phyloP scores from a whole-genome alignment of 2,329 filamentous ascomycete species.

The Fusarium verticillioides region DNA sequence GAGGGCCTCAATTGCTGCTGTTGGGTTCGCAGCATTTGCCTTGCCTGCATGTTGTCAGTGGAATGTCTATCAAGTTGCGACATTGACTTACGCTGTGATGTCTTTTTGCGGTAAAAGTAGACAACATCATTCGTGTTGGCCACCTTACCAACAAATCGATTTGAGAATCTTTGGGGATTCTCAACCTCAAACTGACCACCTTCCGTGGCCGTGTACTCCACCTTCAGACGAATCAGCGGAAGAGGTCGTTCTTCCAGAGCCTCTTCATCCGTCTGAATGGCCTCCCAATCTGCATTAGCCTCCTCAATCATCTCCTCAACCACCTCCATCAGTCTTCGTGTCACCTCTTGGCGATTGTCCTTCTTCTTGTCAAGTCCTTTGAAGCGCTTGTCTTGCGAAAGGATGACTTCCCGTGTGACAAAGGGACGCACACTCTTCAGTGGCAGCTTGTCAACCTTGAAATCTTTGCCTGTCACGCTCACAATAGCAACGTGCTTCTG shows the following conservation, averaged over 20 bases:
- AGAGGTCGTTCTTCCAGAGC: constrained; percentile 73
- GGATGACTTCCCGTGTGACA: constrained; percentile 82
- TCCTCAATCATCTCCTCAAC: constrained; percentile 90
- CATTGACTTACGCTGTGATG: constrained; percentile 51
- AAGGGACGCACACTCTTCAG: constrained; percentile 93
- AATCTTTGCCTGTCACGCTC: constrained; percentile 84
- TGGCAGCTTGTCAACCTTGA: constrained; percentile 81
- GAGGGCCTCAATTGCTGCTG: constrained; percentile 71
- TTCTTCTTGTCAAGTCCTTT: constrained; percentile 81
- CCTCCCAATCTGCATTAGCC: constrained; percentile 83
- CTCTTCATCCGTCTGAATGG: constrained; percentile 75
- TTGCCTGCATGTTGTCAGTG: constrained; percentile 43
- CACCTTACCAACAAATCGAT: constrained; percentile 88
- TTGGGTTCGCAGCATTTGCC: constrained; percentile 61
- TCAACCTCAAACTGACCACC: constrained; percentile 90
- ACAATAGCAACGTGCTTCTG: constrained; percentile 91
- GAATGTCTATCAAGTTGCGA: rapidly evolving
- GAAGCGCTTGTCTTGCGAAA: constrained; percentile 80
- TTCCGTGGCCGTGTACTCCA: constrained; percentile 88
- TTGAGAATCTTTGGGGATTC: constrained; percentile 96
- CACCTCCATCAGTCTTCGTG: constrained; percentile 77
- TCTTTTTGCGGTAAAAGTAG: constrained; percentile 91
- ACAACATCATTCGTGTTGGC: constrained; percentile 96
- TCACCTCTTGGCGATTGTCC: constrained; percentile 85
- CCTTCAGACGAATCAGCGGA: constrained; percentile 87